Evolutionary conservation across 108 stramenopile genomes (phyloP).

Genomic region (Pseudonitzschia delicatissima): DNA sequence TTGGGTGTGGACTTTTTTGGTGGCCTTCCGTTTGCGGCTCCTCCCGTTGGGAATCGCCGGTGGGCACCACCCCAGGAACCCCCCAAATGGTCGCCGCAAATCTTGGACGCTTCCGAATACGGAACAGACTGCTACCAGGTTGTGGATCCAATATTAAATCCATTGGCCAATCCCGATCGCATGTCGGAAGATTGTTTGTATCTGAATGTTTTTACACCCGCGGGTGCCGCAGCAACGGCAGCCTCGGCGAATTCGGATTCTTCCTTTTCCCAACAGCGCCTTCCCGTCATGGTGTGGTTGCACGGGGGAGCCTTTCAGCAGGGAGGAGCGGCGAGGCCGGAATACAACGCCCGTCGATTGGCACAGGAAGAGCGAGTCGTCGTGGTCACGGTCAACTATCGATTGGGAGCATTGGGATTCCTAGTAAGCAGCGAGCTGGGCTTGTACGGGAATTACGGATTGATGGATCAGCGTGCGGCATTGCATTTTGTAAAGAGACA

Average conservation of each 20-base stretch:
- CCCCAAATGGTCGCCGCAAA: conserved; percentile 45
- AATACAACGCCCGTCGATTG: conserved; percentile 55
- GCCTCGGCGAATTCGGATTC: conserved; percentile 1
- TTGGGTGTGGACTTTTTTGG: conserved; percentile 51
- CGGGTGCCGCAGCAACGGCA: conserved; percentile 39
- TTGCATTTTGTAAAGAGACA: conserved; percentile 78
- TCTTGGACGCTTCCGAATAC: conserved; percentile 52
- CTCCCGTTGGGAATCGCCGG: conserved; percentile 51
- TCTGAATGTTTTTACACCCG: conserved; percentile 66
- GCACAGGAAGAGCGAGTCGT: conserved; percentile 51
- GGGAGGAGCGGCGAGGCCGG: conserved; percentile 44
- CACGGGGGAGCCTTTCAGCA: conserved; percentile 69
- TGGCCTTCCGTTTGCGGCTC: conserved; percentile 58
- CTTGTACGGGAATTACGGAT: conserved; percentile 60
- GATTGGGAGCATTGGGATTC: conserved; percentile 70
- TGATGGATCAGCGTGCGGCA: conserved; percentile 73
- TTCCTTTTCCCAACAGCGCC: neutral
- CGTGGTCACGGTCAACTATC: conserved; percentile 72
- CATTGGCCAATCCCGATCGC: conserved; percentile 32
- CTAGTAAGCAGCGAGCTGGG: conserved; percentile 48
- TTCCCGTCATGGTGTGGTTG: conserved; percentile 57
- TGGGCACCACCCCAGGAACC: conserved; percentile 56
- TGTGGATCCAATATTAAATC: conserved; percentile 49
- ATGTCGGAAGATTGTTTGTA: conserved; percentile 80
- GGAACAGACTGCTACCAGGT: conserved; percentile 72